Conservation (phyloP, 2,329 filamentous ascomycete genomes). For the Colletotrichum paranaense region DNA sequence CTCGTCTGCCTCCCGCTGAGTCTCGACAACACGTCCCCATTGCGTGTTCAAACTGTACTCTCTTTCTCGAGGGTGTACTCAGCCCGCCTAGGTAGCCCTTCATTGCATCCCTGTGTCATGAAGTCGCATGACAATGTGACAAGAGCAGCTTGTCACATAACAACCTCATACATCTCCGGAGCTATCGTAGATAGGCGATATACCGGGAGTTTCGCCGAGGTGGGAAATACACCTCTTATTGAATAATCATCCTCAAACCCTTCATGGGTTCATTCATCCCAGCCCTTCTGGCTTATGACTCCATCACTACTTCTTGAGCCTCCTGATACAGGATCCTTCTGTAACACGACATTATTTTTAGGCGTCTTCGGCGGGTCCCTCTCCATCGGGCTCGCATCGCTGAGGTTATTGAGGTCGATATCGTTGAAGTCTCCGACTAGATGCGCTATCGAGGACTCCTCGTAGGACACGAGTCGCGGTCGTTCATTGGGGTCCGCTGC, state of each 20-base stretch:
- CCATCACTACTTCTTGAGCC: slow-evolving; percentile 5
- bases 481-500: neutral
- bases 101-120: neutral
- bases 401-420: slow-evolving; percentile 9
- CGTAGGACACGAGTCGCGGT: neutral
- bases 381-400: slow-evolving; percentile 4
- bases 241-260: neutral
- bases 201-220: neutral
- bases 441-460: slow-evolving; percentile 28
- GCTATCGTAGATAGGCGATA: no score
- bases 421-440: slow-evolving; percentile 19
- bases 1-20: neutral
- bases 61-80: neutral
- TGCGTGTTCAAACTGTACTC: neutral
- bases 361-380: neutral
- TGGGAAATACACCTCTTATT: neutral
- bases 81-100: neutral
- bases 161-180: no score
- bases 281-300: no score
- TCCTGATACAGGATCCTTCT: neutral
- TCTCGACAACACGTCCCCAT: neutral
- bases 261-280: neutral
- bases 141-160: neutral
- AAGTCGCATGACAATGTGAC: neutral
- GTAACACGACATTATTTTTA: neutral